Percentiles rank a stretch among this genome's conserved stretches.
Evolutionary conservation across 192 early-diverging fungal genomes (phyloP).

Genomic region (Nowakowskiella sp.): DNA sequence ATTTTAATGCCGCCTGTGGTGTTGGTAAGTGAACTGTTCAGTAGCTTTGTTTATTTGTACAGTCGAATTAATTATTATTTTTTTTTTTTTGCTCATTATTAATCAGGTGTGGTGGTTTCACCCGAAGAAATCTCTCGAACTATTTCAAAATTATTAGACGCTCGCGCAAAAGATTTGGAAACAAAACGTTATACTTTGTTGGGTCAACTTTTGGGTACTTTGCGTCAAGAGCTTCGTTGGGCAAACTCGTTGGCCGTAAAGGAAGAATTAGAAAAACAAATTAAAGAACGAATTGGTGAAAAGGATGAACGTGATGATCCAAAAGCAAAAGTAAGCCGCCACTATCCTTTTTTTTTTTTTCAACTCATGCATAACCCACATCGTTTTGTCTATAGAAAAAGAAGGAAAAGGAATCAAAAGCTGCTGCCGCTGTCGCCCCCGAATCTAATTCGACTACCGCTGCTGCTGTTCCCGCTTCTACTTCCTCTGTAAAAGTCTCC

Average conservation of each 20-base stretch:
- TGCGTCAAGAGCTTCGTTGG: conserved; percentile 76
- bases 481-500: conserved; percentile 26
- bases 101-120: conserved; percentile 72
- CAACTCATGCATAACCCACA: conserved; percentile 10
- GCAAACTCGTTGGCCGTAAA: conserved; percentile 84
- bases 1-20: conserved; percentile 82
- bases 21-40: conserved; percentile 58
- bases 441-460: conserved; percentile 22
- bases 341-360: conserved; percentile 8
- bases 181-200: conserved; percentile 79
- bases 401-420: conserved; percentile 58
- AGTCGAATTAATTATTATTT: too few species aligned
- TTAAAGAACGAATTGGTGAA: conserved; percentile 82
- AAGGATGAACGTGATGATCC: conserved; percentile 93
- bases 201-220: conserved; percentile 64
- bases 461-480: conserved; percentile 10
- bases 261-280: conserved; percentile 76
- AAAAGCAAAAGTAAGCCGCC: conserved; percentile 31
- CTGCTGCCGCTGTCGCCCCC: conserved; percentile 20
- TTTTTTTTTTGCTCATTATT: neutral
- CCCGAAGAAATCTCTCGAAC: conserved; percentile 62
- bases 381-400: conserved; percentile 24
- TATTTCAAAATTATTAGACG: conserved; percentile 56
- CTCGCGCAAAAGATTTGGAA: conserved; percentile 61
- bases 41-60: conserved; percentile 3